phyloP scores from a whole-genome alignment of 1,139 yeast species.

The Trichomonascaceae sp. region DNA sequence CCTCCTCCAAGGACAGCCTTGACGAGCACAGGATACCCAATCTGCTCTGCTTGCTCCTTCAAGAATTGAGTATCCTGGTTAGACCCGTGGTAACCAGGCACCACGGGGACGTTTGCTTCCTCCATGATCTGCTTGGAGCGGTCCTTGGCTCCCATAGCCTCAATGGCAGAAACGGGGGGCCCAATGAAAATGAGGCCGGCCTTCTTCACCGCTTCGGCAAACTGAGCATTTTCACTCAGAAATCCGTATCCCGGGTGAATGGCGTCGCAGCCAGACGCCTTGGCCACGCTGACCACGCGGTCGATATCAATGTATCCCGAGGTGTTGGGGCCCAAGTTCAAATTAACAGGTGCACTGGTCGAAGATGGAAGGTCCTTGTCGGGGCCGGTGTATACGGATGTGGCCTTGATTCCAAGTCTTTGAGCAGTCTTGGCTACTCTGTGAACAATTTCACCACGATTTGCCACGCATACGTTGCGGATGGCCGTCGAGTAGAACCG shows the following conservation, averaged over 20 bases:
- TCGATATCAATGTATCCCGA: slow-evolving; percentile 34
- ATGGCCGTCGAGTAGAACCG: slow-evolving; percentile 15
- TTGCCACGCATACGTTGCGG: slow-evolving; percentile 30
- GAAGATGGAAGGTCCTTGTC: slow-evolving; percentile 33
- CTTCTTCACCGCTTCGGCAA: slow-evolving; percentile 29
- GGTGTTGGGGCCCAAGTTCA: slow-evolving; percentile 30
- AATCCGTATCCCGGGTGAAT: slow-evolving; percentile 38
- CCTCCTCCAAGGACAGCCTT: slow-evolving; percentile 44
- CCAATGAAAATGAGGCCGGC: slow-evolving; percentile 34
- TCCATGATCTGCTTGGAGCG: slow-evolving; percentile 25
- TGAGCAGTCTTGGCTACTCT: slow-evolving; percentile 31
- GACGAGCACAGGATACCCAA: slow-evolving; percentile 36
- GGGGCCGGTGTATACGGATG: slow-evolving; percentile 32
- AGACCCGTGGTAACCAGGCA: slow-evolving; percentile 34
- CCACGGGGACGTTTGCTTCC: slow-evolving; percentile 32
- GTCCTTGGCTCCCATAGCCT: slow-evolving; percentile 26
- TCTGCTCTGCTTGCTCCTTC: slow-evolving; percentile 25
- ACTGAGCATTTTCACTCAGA: slow-evolving; percentile 31
- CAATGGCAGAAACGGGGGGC: slow-evolving; percentile 29
- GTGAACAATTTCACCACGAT: slow-evolving; percentile 37
- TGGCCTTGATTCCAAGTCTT: slow-evolving; percentile 27
- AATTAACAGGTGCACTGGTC: slow-evolving; percentile 24
- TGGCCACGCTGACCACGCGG: slow-evolving; percentile 30
- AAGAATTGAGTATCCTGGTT: slow-evolving; percentile 26
- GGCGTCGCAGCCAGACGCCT: slow-evolving; percentile 28